These are phyloP conservation scores for Trichoderma parareesei DNA, from an alignment of 495 filamentous ascomycete genomes.

Conservation along the genomic window DNA sequence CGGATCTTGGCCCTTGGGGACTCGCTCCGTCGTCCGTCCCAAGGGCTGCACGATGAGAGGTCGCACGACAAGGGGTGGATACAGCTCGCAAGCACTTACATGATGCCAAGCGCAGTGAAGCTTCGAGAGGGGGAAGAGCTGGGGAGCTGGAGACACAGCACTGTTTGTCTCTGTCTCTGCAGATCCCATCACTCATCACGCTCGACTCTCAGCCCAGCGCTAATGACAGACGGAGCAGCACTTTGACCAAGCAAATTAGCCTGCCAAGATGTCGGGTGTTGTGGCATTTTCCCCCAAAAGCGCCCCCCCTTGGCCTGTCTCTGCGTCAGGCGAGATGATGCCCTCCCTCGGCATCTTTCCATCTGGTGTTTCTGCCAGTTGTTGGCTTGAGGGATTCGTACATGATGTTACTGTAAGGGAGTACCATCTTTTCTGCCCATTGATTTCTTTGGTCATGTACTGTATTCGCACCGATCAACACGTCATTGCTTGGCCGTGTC, in stretches of 20 bases:
- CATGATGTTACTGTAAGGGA: too few species aligned
- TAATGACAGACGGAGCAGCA: not conserved
- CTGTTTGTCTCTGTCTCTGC: not conserved
- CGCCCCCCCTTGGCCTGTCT: not conserved
- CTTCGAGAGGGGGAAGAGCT: not conserved
- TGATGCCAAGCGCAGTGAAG: too few species aligned
- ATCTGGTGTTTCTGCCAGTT: not conserved
- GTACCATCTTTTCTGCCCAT: not conserved
- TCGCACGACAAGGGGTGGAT: not conserved
- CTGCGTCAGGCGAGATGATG: not conserved
- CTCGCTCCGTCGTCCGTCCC: too few species aligned
- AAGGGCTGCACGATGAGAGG: too few species aligned
- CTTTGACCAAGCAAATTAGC: not conserved
- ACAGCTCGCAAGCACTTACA: too few species aligned
- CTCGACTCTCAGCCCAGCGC: not conserved
- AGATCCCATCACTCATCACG: not conserved
- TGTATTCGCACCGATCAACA: not conserved
- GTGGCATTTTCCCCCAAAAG: not conserved
- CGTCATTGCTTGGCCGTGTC: not conserved
- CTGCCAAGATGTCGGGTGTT: not conserved
- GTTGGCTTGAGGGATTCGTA: not conserved
- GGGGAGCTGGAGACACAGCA: not conserved
- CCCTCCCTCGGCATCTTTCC: conserved; percentile 2
- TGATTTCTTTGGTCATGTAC: not conserved
- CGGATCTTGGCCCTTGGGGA: too few species aligned